These are phyloP conservation scores for Coemansia sp. DNA, from an alignment of 192 early-diverging fungal genomes.

Conservation along the genomic window DNA sequence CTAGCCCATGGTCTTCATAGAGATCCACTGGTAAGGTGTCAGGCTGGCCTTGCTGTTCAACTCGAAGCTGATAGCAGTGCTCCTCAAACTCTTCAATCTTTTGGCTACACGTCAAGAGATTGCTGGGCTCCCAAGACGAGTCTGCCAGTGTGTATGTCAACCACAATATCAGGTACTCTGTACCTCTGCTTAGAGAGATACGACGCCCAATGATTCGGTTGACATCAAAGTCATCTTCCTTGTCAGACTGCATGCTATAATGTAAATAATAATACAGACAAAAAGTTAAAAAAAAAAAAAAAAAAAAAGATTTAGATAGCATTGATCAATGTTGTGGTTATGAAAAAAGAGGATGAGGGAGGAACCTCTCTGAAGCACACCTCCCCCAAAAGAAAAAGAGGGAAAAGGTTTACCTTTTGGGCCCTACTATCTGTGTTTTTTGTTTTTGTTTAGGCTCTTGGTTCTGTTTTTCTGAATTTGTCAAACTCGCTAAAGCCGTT, in stretches of 20 bases:
- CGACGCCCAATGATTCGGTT: constrained; percentile 46
- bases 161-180: constrained; percentile 41
- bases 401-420: no score
- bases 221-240: constrained; percentile 26
- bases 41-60: not conserved
- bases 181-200: constrained; percentile 17
- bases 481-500: no score
- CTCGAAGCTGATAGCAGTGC: constrained; percentile 23
- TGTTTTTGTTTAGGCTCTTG: no score
- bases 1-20: constrained; percentile 40
- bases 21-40: constrained; percentile 8
- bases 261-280: not conserved
- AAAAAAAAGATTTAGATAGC: not conserved
- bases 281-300: not conserved
- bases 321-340: not conserved
- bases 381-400: no score
- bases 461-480: no score
- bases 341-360: no score
- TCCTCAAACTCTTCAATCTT: constrained; percentile 34
- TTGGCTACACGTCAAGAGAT: constrained; percentile 7
- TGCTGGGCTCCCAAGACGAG: constrained; percentile 20
- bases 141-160: constrained; percentile 21
- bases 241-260: not conserved
- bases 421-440: no score
- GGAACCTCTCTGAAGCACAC: no score